Evolutionary conservation across 352 stramenopile species (phyloP), one percentile per base, ranked within the genome.

Genomic region (Pythium sukuiense): DNA sequence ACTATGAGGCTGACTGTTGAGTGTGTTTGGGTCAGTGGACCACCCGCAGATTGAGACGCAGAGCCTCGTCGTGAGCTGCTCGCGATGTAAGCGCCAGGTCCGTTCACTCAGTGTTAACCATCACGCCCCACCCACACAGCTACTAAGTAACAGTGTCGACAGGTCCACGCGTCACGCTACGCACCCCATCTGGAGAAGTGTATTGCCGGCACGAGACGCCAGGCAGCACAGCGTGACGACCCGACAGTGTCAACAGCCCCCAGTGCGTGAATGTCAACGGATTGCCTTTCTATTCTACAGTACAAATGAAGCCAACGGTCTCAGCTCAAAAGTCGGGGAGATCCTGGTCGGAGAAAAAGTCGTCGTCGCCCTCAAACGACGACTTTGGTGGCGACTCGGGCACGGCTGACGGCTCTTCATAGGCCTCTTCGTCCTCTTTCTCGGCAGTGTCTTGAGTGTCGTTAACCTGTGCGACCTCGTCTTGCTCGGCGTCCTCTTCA

Each of bases 101-200:
- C 2, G 49, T 24, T 9, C 11, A 2, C 7, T 24, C 12, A 14
- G n/a, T 30, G 48, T 12, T 8, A 6, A 9, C 5, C 30, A 20
- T 33, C n/a, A n/a, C 5, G 20, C 7, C 13, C 20, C 20, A 24
- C 20, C 20, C 20, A 12, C 1, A n/a, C 33, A 33, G n/a, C 29
- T 46, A 24, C 20, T 24, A 24, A 24, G 20, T 24, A 53, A 29
- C 20, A 20, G 3, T 65, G 16, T 18, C 8, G n/a, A 27, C 45
- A 89, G 73, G 71, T 92, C 24, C 80, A 92, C 49, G 84, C 84
- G 27, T 88, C 84, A 12, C 65, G 84, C 27, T 92, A 90, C 59
- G 87, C 80, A 13, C 76, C 81, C 20, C 84, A 92, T 63, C 62
- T 92, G 12, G 84, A 90, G 50, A 92, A 92, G 55, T 92, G 84